These are phyloP conservation scores for Pisolithus thermaeus DNA, from an alignment of 1,284 basidiomycete genomes.

Conservation along the genomic window DNA sequence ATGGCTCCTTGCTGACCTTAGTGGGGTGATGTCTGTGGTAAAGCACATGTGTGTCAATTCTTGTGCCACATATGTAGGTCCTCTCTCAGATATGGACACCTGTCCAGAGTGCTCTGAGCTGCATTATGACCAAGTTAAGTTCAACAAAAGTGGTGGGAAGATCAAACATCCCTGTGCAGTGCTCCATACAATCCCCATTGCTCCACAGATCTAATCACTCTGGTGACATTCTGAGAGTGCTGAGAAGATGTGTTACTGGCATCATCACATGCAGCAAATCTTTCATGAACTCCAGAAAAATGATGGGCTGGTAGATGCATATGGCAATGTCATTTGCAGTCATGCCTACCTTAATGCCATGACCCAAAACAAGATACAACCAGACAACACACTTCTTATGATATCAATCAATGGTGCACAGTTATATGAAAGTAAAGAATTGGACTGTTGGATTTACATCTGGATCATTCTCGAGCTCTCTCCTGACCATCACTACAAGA, in stretches of 20 bases:
- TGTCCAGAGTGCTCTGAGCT: conserved; percentile 19
- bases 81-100: background rate
- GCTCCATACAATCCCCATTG: conserved; percentile 32
- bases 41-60: conserved; percentile 9
- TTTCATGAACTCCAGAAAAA: conserved; percentile 4
- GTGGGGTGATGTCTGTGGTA: conserved; percentile 1
- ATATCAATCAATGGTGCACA: conserved; percentile 31
- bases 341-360: conserved; percentile 17
- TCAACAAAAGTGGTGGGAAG: too few relatives aligned
- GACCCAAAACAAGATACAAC: conserved; percentile 13
- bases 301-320: conserved; percentile 4
- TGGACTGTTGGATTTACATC: conserved; percentile 3
- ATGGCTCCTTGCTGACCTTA: conserved; percentile 1
- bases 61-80: conserved; percentile 7
- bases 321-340: conserved; percentile 14
- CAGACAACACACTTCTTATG: background rate
- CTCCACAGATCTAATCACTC: conserved; percentile 32
- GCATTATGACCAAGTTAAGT: conserved; percentile 11
- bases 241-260: conserved; percentile 16
- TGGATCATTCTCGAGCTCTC: conserved; percentile 2
- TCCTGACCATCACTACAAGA: conserved; percentile 2
- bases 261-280: conserved; percentile 5
- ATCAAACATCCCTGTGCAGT: conserved; percentile 4
- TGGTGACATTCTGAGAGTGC: conserved; percentile 20
- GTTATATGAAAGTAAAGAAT: conserved; percentile 22